Evolutionary conservation across 805 yeast species (phyloP).

Genomic region (Lipomyces sp.): DNA sequence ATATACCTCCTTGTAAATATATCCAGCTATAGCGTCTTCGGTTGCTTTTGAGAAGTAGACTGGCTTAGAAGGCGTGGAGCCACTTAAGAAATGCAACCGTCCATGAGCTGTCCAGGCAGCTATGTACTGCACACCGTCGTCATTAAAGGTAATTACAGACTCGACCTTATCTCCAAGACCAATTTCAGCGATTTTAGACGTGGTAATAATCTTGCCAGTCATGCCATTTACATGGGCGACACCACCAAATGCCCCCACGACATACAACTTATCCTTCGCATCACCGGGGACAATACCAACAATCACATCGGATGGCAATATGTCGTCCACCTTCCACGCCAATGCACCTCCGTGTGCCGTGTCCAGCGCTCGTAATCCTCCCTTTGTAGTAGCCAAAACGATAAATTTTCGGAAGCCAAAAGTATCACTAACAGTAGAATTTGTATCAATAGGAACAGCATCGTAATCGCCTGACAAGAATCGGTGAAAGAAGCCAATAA

Average conservation of each 20-base stretch:
- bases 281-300: conserved; percentile 19
- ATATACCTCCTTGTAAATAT: conserved; percentile 19
- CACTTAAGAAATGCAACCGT: conserved; percentile 15
- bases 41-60: conserved; percentile 29
- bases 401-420: conserved; percentile 47
- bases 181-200: background rate
- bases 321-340: conserved; percentile 39
- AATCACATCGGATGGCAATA: conserved; percentile 19
- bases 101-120: conserved; percentile 33
- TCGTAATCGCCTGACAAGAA: conserved; percentile 33
- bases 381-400: conserved; percentile 41
- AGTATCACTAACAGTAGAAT: conserved; percentile 27
- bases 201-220: conserved; percentile 15
- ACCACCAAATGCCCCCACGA: conserved; percentile 25
- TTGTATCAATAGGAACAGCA: conserved; percentile 12
- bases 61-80: conserved; percentile 12
- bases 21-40: conserved; percentile 35
- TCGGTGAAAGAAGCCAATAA: conserved; percentile 19
- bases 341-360: conserved; percentile 38
- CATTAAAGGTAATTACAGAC: conserved; percentile 15
- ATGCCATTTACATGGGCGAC: conserved; percentile 19
- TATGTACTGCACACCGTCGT: conserved; percentile 11
- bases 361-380: conserved; percentile 44
- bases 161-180: conserved; percentile 29
- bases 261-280: conserved; percentile 6